Evolutionary conservation across 2,329 filamentous ascomycete genomes (phyloP).

Genomic region (Trichoderma arundinaceum): DNA sequence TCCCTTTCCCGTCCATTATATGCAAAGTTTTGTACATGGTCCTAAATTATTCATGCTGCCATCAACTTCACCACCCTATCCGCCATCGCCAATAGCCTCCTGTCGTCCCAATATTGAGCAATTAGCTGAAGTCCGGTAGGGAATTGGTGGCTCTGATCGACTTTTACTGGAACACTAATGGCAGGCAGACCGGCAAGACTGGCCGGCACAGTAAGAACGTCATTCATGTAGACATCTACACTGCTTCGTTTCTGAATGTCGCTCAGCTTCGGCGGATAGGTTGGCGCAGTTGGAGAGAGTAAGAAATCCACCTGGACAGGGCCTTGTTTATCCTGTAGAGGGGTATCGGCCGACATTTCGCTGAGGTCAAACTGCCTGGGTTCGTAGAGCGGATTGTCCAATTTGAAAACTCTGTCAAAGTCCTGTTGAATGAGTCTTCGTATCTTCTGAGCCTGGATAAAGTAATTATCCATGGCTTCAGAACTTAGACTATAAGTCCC

Average conservation of each 20-base stretch:
- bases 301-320: conserved; percentile 79
- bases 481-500: conserved; percentile 91
- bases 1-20: background rate
- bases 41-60: conserved; percentile 24
- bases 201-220: conserved; percentile 94
- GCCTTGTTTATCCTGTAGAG: conserved; percentile 61
- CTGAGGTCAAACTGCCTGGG: conserved; percentile 61
- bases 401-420: conserved; percentile 78
- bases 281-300: conserved; percentile 85
- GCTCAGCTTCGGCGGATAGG: conserved; percentile 68
- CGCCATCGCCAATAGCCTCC: conserved; percentile 64
- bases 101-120: conserved; percentile 81
- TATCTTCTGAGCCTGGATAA: conserved; percentile 89
- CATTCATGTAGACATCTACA: conserved; percentile 86
- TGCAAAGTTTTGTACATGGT: background rate
- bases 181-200: conserved; percentile 90
- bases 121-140: conserved; percentile 72
- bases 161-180: conserved; percentile 72
- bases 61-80: conserved; percentile 48
- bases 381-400: conserved; percentile 70
- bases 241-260: conserved; percentile 61
- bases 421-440: conserved; percentile 83
- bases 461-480: conserved; percentile 93
- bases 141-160: conserved; percentile 41
- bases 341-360: conserved; percentile 61